Percentiles rank a stretch among this genome's conserved stretches.
phyloP scores from a whole-genome alignment of 1,284 basidiomycete genomes.

The Amylostereum chailletii region DNA sequence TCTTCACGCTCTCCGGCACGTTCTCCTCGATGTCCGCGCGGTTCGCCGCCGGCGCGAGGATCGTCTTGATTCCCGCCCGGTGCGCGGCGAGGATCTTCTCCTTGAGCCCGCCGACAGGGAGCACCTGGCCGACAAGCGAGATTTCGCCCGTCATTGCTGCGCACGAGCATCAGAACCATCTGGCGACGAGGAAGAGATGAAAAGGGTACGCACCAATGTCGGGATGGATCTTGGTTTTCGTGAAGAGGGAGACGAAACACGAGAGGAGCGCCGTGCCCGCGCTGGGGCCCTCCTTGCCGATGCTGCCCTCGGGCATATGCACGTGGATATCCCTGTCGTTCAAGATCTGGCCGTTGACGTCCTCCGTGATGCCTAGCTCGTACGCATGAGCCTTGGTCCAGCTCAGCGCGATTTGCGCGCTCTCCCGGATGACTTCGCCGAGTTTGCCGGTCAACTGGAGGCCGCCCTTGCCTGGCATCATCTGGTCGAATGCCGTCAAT shows the following conservation, averaged over 20 bases:
- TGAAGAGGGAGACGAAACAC: constrained; percentile 88
- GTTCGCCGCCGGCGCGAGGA: constrained; percentile 82
- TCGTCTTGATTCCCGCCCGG: constrained; percentile 87
- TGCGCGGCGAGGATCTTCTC: constrained; percentile 95
- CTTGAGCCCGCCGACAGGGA: constrained; percentile 90
- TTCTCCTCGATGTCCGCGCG: constrained; percentile 92
- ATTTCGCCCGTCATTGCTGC: constrained; percentile 96
- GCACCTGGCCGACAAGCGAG: constrained; percentile 84
- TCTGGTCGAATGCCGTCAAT: constrained; percentile 31
- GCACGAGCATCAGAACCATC: neutral
- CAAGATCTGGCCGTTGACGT: constrained; percentile 67
- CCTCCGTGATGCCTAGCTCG: constrained; percentile 78
- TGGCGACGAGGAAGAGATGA: constrained; percentile 5
- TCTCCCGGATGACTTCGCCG: constrained; percentile 95
- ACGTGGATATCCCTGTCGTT: constrained; percentile 84
- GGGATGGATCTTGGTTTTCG: constrained; percentile 71
- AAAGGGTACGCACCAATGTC: constrained; percentile 65
- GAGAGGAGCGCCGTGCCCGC: constrained; percentile 91
- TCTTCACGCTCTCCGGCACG: constrained; percentile 90
- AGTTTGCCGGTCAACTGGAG: constrained; percentile 94
- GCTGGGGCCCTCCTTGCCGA: constrained; percentile 96
- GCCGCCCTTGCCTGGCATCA: constrained; percentile 86
- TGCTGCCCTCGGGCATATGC: constrained; percentile 95
- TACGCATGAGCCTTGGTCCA: constrained; percentile 91
- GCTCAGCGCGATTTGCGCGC: constrained; percentile 87